Evolutionary conservation across 1,284 basidiomycete genomes (phyloP), one percentile per base, ranked within the genome.

Genomic region (Boletus mariae): DNA sequence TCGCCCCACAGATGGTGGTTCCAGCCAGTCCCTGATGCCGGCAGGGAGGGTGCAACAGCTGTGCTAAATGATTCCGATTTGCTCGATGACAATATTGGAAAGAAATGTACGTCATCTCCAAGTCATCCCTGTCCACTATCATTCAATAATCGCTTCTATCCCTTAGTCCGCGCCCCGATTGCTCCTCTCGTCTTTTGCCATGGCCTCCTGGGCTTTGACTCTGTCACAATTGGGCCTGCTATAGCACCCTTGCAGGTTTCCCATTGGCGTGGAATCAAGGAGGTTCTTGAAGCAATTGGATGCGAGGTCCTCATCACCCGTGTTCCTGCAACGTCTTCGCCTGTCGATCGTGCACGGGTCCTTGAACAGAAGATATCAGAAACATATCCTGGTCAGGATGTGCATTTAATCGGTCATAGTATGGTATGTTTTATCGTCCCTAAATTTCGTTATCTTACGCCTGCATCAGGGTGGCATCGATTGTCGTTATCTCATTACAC

Each of bases 231-330:
- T 43, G 84, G 85, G 9, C 83, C 82, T 2, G 71, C 83, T 15
- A 85, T 93, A 53, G 85, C 89, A 10, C 85, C 90, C 4, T 65
- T 98, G 26, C 85, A 94, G 63, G 91, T 98, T 45, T 80, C 86
- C 5, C 94, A 98, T 69, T 98, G 95, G 95, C 82, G 94, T 37
- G 95, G 95, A 3, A 94, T 98, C 59, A 87, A 88, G 62, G 92
- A 97, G 65, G 92, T 90, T 7, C 78, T 98, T 9, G 87, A 95
- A 64, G 80, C 86, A 26, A 92, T 90, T 64, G 94, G 92, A 15
- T 82, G 82, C n/a, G 89, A 98, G 67, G 91, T 97, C 31, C 79
- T 98, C 61, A 90, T 97, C 60, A 92, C 92, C 0, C 84, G 92
- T 29, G 94, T 98, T 0, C 94, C 95, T 0, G 94, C 94, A 1